Evolutionary conservation across 1,139 yeast genomes (phyloP).

Genomic region (Trichomonascaceae sp.): DNA sequence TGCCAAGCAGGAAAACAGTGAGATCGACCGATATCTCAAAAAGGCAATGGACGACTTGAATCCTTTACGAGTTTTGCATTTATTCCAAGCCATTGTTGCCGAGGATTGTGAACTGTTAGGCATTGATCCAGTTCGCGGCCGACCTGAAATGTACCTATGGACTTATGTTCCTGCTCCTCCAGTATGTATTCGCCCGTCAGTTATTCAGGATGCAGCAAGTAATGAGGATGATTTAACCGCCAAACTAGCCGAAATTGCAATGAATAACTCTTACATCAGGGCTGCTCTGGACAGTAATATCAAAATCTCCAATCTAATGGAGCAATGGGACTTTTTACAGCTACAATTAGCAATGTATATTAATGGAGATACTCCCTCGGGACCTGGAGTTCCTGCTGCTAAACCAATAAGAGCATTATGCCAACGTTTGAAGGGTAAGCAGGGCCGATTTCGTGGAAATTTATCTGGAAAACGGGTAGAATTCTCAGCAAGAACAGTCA

Average conservation of each 20-base stretch:
- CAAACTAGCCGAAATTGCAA: conserved; percentile 90
- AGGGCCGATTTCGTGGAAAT: conserved; percentile 98
- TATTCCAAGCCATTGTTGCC: conserved; percentile 80
- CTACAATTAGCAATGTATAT: conserved; percentile 95
- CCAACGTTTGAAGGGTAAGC: conserved; percentile 96
- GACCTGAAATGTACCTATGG: conserved; percentile 98
- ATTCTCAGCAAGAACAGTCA: conserved; percentile 96
- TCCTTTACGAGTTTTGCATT: conserved; percentile 80
- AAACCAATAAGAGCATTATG: conserved; percentile 94
- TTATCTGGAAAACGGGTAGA: conserved; percentile 98
- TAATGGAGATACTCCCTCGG: conserved; percentile 74
- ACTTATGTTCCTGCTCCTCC: conserved; percentile 98
- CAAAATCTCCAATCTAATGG: conserved; percentile 88
- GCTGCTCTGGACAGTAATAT: conserved; percentile 96
- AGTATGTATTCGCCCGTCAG: conserved; percentile 96
- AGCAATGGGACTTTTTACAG: conserved; percentile 97
- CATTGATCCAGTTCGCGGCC: conserved; percentile 77
- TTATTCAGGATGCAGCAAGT: conserved; percentile 87
- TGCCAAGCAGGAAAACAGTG: conserved; percentile 78
- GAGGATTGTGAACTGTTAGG: conserved; percentile 91
- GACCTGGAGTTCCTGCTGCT: conserved; percentile 44
- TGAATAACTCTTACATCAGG: conserved; percentile 87
- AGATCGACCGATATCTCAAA: conserved; percentile 77
- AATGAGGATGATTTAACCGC: conserved; percentile 98
- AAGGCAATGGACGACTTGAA: conserved; percentile 91